Percentiles rank a stretch among this genome's conserved stretches.
These are phyloP conservation scores for Salix dunnii DNA, from an alignment of 345 rosid species.

Conservation along the genomic window DNA sequence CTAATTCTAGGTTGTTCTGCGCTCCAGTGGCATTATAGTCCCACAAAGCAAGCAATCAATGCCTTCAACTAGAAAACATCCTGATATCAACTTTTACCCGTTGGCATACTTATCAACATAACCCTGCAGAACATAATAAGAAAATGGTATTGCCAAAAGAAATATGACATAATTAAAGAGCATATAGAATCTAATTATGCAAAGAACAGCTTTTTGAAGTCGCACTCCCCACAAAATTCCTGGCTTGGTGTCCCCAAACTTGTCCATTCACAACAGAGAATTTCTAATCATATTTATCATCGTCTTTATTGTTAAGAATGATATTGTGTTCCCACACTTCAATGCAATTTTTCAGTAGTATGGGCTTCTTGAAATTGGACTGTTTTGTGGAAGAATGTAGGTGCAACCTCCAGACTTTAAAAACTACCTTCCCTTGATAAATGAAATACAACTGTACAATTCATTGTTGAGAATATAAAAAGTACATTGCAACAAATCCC, in stretches of 20 bases:
- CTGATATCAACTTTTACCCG: conserved; percentile 34
- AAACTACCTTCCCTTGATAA: background rate
- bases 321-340: background rate
- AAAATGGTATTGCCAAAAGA: background rate
- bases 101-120: conserved; percentile 80
- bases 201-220: background rate
- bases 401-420: background rate
- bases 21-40: conserved; percentile 1
- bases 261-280: background rate
- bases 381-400: background rate
- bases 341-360: no score
- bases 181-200: background rate
- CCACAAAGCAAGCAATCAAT: background rate
- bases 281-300: background rate
- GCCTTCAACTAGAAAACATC: conserved; percentile 6
- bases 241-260: background rate
- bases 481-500: background rate
- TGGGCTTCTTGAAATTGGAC: background rate
- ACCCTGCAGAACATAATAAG: conserved; percentile 49
- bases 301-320: background rate
- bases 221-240: background rate
- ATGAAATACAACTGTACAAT: background rate
- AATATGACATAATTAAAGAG: background rate
- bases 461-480: background rate
- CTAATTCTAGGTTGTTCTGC: background rate